These are phyloP conservation scores for Trichocomaceae sp. DNA, from an alignment of 2,329 filamentous ascomycete species.

Conservation along the genomic window DNA sequence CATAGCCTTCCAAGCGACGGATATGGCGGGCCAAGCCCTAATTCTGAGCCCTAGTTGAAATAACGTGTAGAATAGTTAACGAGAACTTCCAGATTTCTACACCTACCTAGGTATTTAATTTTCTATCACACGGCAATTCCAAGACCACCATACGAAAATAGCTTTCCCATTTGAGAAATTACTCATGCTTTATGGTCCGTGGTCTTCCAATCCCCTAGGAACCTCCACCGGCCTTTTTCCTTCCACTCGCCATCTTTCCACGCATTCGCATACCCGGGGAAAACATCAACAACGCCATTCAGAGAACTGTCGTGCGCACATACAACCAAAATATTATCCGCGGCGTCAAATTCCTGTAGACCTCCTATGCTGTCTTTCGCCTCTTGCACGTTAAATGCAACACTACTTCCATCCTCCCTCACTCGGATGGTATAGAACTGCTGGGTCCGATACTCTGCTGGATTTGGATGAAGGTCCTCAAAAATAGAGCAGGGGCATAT, in stretches of 20 bases:
- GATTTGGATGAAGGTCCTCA: not conserved
- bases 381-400: not conserved
- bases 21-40: too few relatives aligned
- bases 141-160: too few relatives aligned
- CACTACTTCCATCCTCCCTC: not conserved
- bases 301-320: slow-evolving; percentile 25
- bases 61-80: too few relatives aligned
- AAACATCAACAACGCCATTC: slow-evolving; percentile 20
- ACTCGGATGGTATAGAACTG: slow-evolving; percentile 13
- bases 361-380: not conserved
- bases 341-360: slow-evolving; percentile 20
- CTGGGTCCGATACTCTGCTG: not conserved
- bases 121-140: too few relatives aligned
- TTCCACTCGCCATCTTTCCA: slow-evolving; percentile 6
- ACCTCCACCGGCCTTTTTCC: slow-evolving; percentile 16
- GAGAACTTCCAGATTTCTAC: too few relatives aligned
- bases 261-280: slow-evolving; percentile 15
- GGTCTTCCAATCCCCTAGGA: slow-evolving; percentile 29
- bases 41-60: too few relatives aligned
- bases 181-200: too few relatives aligned
- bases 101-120: too few relatives aligned
- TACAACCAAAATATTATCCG: slow-evolving; percentile 24
- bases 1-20: too few relatives aligned
- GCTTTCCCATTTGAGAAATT: too few relatives aligned
- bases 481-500: not conserved